These are phyloP conservation scores for Penicillium capsulatum DNA, from an alignment of 2,329 filamentous ascomycete genomes.

Conservation along the genomic window DNA sequence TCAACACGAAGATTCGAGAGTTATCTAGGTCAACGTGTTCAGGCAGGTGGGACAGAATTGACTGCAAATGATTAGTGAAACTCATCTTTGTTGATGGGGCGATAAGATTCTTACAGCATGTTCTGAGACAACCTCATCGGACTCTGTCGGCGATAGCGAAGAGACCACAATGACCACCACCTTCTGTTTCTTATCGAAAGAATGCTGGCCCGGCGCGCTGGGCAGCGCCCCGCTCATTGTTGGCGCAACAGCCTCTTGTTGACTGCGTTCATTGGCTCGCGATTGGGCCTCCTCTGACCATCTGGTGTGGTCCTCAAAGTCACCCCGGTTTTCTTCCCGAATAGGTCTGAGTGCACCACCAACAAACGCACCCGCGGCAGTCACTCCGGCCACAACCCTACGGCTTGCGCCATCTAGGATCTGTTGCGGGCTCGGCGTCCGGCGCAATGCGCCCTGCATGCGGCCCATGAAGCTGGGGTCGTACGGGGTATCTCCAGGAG, in stretches of 20 bases:
- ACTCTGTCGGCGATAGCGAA: slow-evolving; percentile 58
- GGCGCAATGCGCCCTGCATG: slow-evolving; percentile 74
- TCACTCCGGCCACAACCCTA: slow-evolving; percentile 73
- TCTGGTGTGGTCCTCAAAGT: slow-evolving; percentile 78
- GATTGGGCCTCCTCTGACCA: slow-evolving; percentile 89
- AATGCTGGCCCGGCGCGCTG: slow-evolving; percentile 29
- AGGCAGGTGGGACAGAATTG: slow-evolving; percentile 83
- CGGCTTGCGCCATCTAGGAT: slow-evolving; percentile 79
- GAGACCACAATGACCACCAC: slow-evolving; percentile 87
- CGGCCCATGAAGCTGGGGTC: slow-evolving; percentile 64
- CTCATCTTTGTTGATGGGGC: background rate
- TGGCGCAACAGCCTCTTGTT: slow-evolving; percentile 19
- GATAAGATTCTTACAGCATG: slow-evolving; percentile 67
- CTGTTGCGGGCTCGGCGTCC: slow-evolving; percentile 83
- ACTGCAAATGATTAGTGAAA: slow-evolving; percentile 47
- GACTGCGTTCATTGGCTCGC: slow-evolving; percentile 44
- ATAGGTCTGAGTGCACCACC: slow-evolving; percentile 80
- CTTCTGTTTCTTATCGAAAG: slow-evolving; percentile 55
- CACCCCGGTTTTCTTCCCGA: slow-evolving; percentile 74
- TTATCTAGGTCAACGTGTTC: slow-evolving; percentile 67
- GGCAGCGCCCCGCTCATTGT: slow-evolving; percentile 30
- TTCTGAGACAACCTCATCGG: slow-evolving; percentile 60
- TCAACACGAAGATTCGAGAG: slow-evolving; percentile 78
- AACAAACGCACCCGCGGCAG: slow-evolving; percentile 75
- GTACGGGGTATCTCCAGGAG: slow-evolving; percentile 37